Conservation (phyloP, 805 yeast species). For the Grigorovia yakushimaensis region DNA sequence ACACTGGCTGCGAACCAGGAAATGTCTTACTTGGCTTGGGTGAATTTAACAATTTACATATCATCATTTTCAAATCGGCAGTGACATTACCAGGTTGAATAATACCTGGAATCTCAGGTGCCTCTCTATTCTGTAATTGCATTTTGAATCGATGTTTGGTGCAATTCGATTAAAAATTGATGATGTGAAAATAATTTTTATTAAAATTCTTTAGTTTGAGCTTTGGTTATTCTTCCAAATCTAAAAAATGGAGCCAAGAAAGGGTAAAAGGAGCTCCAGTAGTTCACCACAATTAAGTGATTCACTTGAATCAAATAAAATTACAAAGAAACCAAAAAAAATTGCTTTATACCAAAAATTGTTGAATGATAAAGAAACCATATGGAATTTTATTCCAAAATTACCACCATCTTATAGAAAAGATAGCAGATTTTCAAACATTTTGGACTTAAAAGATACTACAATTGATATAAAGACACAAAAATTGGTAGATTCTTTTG, state of each 20-base stretch:
- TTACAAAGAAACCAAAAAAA: not conserved
- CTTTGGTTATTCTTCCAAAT: too few relatives aligned
- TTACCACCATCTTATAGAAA: slow-evolving; percentile 24
- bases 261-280: not conserved
- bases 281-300: not conserved
- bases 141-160: not conserved
- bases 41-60: slow-evolving; percentile 51
- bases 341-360: slow-evolving; percentile 15
- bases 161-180: not conserved
- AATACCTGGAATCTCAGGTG: slow-evolving; percentile 84
- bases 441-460: slow-evolving; percentile 33
- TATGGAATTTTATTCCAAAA: slow-evolving; percentile 28
- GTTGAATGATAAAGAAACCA: slow-evolving; percentile 14
- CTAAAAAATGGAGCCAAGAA: not conserved
- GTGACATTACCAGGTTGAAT: slow-evolving; percentile 64
- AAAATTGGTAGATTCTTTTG: slow-evolving; percentile 12
- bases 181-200: not conserved
- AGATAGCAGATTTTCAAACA: slow-evolving; percentile 28
- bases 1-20: slow-evolving; percentile 94
- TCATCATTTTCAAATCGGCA: slow-evolving; percentile 54
- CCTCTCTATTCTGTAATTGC: slow-evolving; percentile 29
- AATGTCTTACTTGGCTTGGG: slow-evolving; percentile 42
- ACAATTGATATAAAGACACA: slow-evolving; percentile 24
- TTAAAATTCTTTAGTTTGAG: too few relatives aligned
- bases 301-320: not conserved